phyloP scores from a whole-genome alignment of 345 rosid genomes.

The Cardamine resedifolia region DNA sequence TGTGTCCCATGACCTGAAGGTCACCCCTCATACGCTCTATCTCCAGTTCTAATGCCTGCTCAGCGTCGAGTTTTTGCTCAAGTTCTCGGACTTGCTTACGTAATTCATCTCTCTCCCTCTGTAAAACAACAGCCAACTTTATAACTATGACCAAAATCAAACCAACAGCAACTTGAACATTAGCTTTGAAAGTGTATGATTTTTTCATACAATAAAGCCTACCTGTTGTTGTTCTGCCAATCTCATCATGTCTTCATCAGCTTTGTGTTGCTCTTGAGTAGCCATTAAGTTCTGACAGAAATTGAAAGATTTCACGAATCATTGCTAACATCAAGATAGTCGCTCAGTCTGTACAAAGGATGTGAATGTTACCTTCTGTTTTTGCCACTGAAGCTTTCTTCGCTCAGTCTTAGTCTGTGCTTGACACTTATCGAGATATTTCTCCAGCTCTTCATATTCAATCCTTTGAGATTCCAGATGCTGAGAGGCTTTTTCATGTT shows the following conservation, averaged over 20 bases:
- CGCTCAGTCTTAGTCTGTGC: conserved; percentile 53
- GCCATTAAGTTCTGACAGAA: conserved; percentile 61
- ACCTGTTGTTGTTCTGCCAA: conserved; percentile 77
- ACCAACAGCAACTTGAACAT: neutral
- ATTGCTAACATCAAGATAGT: neutral
- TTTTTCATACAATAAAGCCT: neutral
- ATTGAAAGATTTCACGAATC: neutral
- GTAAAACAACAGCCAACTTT: conserved; percentile 27
- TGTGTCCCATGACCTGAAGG: conserved; percentile 61
- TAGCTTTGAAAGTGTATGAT: neutral
- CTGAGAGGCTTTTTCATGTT: conserved; percentile 47
- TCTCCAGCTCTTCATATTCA: conserved; percentile 47
- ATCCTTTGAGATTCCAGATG: conserved; percentile 44
- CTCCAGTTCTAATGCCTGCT: conserved; percentile 73
- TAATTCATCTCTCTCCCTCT: conserved; percentile 64
- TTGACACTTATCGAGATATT: conserved; percentile 49
- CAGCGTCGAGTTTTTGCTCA: no score
- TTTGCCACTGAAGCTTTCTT: conserved; percentile 47
- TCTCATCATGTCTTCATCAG: conserved; percentile 49
- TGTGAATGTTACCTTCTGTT: conserved; percentile 49
- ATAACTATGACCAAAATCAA: conserved; percentile 3
- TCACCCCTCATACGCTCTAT: conserved; percentile 66
- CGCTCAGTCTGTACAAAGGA: neutral
- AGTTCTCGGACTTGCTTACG: conserved; percentile 51
- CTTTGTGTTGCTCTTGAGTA: conserved; percentile 70